Conservation (phyloP, 1,284 basidiomycete genomes). For the Leccinum griseonigrum region DNA sequence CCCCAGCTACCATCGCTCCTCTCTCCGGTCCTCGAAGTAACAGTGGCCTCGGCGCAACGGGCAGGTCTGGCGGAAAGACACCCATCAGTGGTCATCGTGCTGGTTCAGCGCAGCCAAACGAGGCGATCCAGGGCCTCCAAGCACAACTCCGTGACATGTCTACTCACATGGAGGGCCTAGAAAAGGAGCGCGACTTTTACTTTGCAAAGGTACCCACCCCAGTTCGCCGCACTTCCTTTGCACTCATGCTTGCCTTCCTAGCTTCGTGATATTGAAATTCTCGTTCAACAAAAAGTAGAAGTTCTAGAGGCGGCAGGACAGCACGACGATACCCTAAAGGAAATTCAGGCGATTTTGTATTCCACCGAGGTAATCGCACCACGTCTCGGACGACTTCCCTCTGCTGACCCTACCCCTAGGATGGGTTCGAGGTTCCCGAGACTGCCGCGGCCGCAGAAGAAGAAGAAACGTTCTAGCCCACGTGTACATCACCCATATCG, state of each 20-base stretch:
- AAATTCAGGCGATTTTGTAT: conserved; percentile 94
- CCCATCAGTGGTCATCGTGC: conserved; percentile 67
- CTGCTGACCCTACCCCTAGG: conserved; percentile 33
- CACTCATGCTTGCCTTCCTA: conserved; percentile 33
- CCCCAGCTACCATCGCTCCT: conserved; percentile 77
- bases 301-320: conserved; percentile 54
- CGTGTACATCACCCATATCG: conserved; percentile 13
- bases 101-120: conserved; percentile 58
- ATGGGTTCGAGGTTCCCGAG: conserved; percentile 74
- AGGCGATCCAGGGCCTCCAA: conserved; percentile 64
- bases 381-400: neutral
- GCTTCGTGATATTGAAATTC: conserved; percentile 94
- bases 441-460: conserved; percentile 44
- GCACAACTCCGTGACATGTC: conserved; percentile 83
- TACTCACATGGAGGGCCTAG: conserved; percentile 79
- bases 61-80: conserved; percentile 61
- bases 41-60: conserved; percentile 37
- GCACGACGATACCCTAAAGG: conserved; percentile 70
- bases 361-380: conserved; percentile 76
- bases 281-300: conserved; percentile 78
- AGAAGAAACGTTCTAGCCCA: conserved; percentile 54
- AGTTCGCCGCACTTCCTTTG: conserved; percentile 6
- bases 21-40: conserved; percentile 43
- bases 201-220: conserved; percentile 82
- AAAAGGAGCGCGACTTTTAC: conserved; percentile 98